Conservation (phyloP, 78 protist species). For the Monocercomonoides exilis region DNA sequence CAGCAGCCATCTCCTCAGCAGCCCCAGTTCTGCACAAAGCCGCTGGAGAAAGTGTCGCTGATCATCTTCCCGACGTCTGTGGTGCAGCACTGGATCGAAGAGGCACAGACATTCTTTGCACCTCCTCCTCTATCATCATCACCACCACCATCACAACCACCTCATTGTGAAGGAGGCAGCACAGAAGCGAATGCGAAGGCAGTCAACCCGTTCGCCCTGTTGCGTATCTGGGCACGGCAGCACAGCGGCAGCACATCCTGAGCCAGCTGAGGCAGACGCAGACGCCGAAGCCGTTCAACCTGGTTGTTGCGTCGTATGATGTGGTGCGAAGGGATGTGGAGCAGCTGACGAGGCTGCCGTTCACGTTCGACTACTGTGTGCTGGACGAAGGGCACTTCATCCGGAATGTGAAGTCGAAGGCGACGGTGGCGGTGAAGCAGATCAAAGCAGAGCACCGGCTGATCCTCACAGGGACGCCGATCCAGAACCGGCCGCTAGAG, state of each 20-base stretch:
- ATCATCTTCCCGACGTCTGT: conserved; percentile 32
- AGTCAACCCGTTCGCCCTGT: too few relatives aligned
- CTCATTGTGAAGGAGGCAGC: too few relatives aligned
- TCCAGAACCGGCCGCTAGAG: conserved; percentile 77
- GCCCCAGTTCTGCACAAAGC: neutral
- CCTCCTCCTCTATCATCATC: too few relatives aligned
- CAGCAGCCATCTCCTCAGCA: too few relatives aligned
- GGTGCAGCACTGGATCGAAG: conserved; percentile 23
- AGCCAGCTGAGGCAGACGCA: neutral
- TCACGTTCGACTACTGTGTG: conserved; percentile 61
- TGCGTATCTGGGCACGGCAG: neutral
- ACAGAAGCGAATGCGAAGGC: too few relatives aligned
- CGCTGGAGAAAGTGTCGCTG: neutral
- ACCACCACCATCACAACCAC: too few relatives aligned
- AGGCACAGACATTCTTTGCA: neutral
- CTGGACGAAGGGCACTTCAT: conserved; percentile 96
- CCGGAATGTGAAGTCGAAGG: conserved; percentile 31
- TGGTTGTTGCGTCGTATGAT: conserved; percentile 71
- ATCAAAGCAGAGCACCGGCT: conserved; percentile 71
- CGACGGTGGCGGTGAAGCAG: conserved; percentile 54
- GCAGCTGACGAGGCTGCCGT: neutral
- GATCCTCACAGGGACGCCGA: conserved; percentile 92
- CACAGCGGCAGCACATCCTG: neutral
- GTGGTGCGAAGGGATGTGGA: conserved; percentile 56
- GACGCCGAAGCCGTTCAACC: neutral